Conservation (phyloP, 306 rosid genomes). For the Vigna trinervia region DNA sequence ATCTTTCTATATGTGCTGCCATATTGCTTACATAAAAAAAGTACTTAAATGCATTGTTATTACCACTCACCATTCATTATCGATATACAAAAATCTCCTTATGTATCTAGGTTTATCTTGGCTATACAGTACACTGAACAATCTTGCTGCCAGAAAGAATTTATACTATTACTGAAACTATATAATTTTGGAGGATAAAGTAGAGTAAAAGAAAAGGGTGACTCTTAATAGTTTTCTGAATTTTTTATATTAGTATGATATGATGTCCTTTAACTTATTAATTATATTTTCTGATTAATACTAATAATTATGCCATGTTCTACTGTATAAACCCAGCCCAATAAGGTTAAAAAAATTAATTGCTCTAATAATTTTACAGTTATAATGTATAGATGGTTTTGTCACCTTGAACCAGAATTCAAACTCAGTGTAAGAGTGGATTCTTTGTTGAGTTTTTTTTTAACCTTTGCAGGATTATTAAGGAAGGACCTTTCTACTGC, state of each 20-base stretch:
- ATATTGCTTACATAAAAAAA: neutral
- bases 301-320: constrained; percentile 1
- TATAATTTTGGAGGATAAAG: neutral
- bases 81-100: constrained; percentile 4
- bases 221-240: neutral
- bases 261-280: neutral
- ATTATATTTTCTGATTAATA: neutral
- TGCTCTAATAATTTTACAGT: neutral
- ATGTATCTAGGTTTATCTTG: constrained; percentile 1
- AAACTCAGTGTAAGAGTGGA: constrained; percentile 17
- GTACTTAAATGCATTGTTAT: neutral
- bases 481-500: neutral
- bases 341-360: neutral
- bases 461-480: constrained; percentile 10
- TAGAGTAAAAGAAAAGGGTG: neutral
- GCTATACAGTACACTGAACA: neutral
- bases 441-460: neutral
- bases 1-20: neutral
- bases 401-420: neutral
- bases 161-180: constrained; percentile 2
- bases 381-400: constrained; percentile 16
- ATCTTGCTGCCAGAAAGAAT: constrained; percentile 5
- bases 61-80: neutral
- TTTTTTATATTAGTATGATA: neutral
- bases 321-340: neutral